Evolutionary conservation across 2,329 filamentous ascomycete genomes (phyloP), one percentile per base, ranked within the genome.

Genomic region (Polytolypa hystricis): DNA sequence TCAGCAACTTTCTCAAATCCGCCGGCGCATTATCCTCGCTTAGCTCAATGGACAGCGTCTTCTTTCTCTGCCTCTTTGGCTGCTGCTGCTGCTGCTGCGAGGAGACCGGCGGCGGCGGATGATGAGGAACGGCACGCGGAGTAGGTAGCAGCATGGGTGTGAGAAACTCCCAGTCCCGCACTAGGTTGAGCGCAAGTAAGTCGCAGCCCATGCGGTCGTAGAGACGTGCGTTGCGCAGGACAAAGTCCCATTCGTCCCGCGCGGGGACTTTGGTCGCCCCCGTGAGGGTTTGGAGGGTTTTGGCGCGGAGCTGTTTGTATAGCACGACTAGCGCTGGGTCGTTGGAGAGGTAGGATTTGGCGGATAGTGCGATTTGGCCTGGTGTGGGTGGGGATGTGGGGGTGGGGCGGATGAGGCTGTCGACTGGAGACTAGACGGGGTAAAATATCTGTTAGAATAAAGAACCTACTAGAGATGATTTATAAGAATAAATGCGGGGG

Each of bases 171-270:
- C 79, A 67, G 35, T 60, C 56, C 14, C 56, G 53, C 9, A 66
- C 81, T 4, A 96, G 66, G 50, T 93, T 84, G 4, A 96, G 66
- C 1, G 87, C 91, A 0, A 96, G 71, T 6, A 94, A 60, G 57
- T 95, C 89, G 53, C 91, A 93, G 3, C 91, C 89, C 87, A 91
- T 95, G 6, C 84, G 79, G 55, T 82, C 81, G 53, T 87, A 96
- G 12, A 91, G 67, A 37, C 77, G 71, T 11, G 86, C 84, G 36
- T 84, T 94, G 48, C 91, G 84, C 15, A 93, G 65, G 1, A 95
- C 77, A 54, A 95, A 94, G 20, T 82, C 76, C 83, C 84, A 93
- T 59, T 95, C 87, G 3, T 80, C 77, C 43, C 73, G 74, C 0
- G 83, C 80, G 2, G 77, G 79, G 12, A 94, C 71, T 58, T 85